Conservation (phyloP, 768 basidiomycete genomes). For the Royoungia palumana region DNA sequence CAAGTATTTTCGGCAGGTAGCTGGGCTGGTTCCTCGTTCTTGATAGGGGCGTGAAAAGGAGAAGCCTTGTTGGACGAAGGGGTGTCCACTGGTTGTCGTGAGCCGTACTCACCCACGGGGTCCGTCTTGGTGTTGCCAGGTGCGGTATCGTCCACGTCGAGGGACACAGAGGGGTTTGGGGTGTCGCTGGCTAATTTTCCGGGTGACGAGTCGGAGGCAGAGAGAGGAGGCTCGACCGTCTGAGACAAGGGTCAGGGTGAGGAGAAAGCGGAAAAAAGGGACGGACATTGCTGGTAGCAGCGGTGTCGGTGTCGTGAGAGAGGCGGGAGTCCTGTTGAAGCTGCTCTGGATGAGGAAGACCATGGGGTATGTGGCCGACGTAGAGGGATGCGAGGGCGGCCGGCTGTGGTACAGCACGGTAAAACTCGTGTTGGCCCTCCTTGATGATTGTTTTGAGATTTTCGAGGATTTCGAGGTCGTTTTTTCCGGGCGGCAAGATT, state of each 20-base stretch:
- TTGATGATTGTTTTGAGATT: slow-evolving; percentile 73
- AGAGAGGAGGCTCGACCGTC: slow-evolving; percentile 24
- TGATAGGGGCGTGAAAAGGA: slow-evolving; percentile 20
- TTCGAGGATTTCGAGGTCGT: slow-evolving; percentile 72
- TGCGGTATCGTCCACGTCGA: slow-evolving; percentile 8
- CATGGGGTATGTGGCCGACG: slow-evolving; percentile 44
- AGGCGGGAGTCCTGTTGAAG: slow-evolving; percentile 19
- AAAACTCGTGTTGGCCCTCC: slow-evolving; percentile 68
- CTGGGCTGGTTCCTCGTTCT: slow-evolving; percentile 29
- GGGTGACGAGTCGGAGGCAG: slow-evolving; percentile 26
- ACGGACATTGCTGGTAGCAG: slow-evolving; percentile 34
- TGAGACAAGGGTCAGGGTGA: slow-evolving; percentile 16
- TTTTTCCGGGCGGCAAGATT: slow-evolving; percentile 50
- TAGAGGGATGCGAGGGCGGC: slow-evolving; percentile 61
- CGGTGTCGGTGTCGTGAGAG: slow-evolving; percentile 11
- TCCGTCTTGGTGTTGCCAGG: slow-evolving; percentile 12
- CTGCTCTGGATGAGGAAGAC: slow-evolving; percentile 36
- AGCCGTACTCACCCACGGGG: slow-evolving; percentile 29
- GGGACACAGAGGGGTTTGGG: slow-evolving; percentile 9
- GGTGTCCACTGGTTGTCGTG: slow-evolving; percentile 22
- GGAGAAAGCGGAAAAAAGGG: slow-evolving; percentile 8
- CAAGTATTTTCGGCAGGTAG: slow-evolving; percentile 25
- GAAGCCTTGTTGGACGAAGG: slow-evolving; percentile 21
- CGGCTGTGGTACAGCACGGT: slow-evolving; percentile 63
- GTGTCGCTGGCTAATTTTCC: slow-evolving; percentile 17